Evolutionary conservation across 306 rosid genomes (phyloP).

Genomic region (Chamaecrista fasciculata): DNA sequence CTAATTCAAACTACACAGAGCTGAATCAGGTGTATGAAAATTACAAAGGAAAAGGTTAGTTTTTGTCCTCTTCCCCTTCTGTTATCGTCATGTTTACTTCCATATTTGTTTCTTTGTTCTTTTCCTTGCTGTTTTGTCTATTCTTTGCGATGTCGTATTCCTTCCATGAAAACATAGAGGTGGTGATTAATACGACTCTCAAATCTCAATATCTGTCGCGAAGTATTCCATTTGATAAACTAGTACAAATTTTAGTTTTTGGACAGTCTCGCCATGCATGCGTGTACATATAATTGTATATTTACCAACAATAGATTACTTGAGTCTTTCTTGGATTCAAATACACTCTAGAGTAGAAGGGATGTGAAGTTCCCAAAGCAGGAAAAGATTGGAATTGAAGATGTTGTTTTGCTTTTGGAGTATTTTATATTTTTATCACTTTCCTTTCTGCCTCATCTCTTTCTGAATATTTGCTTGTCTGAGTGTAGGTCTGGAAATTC

Average conservation of each 20-base stretch:
- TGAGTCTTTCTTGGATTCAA: no score
- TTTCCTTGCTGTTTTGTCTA: neutral
- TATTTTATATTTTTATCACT: no score
- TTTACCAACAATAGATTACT: neutral
- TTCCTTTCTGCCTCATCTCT: neutral
- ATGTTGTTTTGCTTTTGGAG: no score
- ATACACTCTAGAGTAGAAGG: no score
- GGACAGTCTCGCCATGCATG: neutral
- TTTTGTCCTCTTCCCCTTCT: neutral
- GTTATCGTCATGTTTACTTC: neutral
- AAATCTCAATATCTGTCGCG: neutral
- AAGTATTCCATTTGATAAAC: neutral
- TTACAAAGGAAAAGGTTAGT: constrained; percentile 61
- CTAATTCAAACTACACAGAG: constrained; percentile 80
- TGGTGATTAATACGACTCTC: neutral
- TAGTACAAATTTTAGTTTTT: neutral
- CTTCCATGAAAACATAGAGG: neutral
- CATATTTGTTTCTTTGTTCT: neutral
- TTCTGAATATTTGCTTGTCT: neutral
- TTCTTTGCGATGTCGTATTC: neutral
- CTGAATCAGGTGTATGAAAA: constrained; percentile 65
- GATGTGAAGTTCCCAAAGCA: no score
- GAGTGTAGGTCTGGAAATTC: constrained; percentile 60
- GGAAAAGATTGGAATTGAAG: no score
- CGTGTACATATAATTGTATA: neutral